phyloP scores from a whole-genome alignment of 306 rosid species.

The Neltuma alba region DNA sequence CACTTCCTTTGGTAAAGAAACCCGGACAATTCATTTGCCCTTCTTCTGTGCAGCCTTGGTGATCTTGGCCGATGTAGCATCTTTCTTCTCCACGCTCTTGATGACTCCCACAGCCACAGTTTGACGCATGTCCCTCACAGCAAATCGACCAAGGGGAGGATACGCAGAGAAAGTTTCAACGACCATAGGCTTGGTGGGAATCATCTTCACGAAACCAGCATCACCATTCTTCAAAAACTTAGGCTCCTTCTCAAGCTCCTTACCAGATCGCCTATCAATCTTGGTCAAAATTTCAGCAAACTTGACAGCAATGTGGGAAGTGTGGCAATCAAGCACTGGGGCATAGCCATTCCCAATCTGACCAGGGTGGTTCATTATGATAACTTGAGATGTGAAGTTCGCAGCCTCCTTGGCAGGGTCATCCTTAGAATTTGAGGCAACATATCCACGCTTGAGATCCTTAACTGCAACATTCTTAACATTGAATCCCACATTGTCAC shows the following conservation, averaged over 20 bases:
- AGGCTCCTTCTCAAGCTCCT: constrained; percentile 1
- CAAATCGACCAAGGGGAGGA: constrained; percentile 7
- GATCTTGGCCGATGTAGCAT: not conserved
- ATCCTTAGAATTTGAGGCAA: constrained; percentile 7
- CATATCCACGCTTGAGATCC: not conserved
- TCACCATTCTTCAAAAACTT: not conserved
- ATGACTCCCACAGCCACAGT: constrained; percentile 7
- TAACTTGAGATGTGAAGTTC: not conserved
- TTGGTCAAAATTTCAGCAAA: not conserved
- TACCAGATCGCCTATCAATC: constrained; percentile 3
- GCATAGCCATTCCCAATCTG: constrained; percentile 2
- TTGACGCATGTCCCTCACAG: constrained; percentile 11
- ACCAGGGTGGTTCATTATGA: constrained; percentile 2
- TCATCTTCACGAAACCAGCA: constrained; percentile 3
- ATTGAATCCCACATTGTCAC: not conserved
- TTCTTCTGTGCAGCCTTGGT: constrained; percentile 7
- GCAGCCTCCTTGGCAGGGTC: constrained; percentile 9
- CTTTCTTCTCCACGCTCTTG: not conserved
- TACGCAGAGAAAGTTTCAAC: not conserved
- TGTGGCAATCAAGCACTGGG: not conserved
- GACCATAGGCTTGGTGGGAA: constrained; percentile 2
- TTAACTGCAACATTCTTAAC: constrained; percentile 6
- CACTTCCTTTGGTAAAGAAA: not conserved
- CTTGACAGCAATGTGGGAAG: constrained; percentile 7
- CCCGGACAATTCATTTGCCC: not conserved